Evolutionary conservation across 768 basidiomycete species (phyloP), one percentile per base, ranked within the genome.

Genomic region (Rickenella mellea): DNA sequence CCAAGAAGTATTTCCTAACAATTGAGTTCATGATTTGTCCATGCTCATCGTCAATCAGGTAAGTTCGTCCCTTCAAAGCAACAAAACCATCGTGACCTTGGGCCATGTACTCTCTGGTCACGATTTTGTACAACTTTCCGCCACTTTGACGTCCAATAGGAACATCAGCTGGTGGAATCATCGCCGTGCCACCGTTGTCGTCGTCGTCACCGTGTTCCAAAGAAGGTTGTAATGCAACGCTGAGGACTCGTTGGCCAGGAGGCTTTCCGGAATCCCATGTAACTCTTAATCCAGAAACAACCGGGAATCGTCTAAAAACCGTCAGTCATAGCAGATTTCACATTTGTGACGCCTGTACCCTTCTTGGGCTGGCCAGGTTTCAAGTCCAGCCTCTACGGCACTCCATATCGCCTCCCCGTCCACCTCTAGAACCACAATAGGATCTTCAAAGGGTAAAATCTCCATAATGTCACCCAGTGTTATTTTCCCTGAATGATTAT

Each of bases 321-420:
- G 7, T 55, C 20, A 41, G 37, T 15, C 17, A 20, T 9, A 40
- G 43, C 10, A 39, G 22, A 6, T 27, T 38, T 28, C 2, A 12
- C 0, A 6, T 32, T 27, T 6, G 24, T n/a, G 14, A 30, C 27
- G 12, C 25, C 10, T 27, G 0, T 46, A 78, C 89, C 91, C 91
- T 71, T 93, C 91, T 60, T 91, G 89, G 14, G 88, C 81, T 6
- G 91, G 91, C 76, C 83, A 93, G 40, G 74, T 85, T 44, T 65
- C 66, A 5, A 96, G 63, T 5, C 77, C 74, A 9, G 68, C 67
- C 54, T 96, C 91, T 27, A 94, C 49, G 0, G 82, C 78, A 30
- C 77, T 78, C 86, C 88, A 92, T 32, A 94, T 70, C 0, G 78
- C 67, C 49, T 73, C 69, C 2, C 91, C 90, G 48, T 87, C 78